Evolutionary conservation across 139 green algal genomes (phyloP).

Genomic region (Penium margaritaceum): DNA sequence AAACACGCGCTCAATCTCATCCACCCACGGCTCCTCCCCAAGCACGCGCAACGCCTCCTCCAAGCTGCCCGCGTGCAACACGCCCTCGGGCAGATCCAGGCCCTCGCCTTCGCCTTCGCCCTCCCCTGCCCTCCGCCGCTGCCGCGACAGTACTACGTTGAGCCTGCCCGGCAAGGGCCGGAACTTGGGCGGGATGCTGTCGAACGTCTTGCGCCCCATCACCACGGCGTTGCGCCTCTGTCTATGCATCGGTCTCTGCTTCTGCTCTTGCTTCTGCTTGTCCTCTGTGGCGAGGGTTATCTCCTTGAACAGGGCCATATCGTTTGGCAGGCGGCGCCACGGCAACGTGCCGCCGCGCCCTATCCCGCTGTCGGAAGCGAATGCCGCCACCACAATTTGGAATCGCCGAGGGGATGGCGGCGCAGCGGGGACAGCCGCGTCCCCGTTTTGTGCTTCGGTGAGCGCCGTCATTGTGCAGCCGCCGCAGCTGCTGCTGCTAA

Average conservation of each 20-base stretch:
- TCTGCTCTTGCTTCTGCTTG: too few relatives aligned
- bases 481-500: too few relatives aligned
- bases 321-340: conserved; percentile 65
- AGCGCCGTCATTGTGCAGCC: too few relatives aligned
- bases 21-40: conserved; percentile 19
- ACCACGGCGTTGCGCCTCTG: conserved; percentile 77
- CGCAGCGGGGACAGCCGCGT: too few relatives aligned
- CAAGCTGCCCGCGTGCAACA: conserved; percentile 59
- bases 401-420: too few relatives aligned
- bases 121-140: neutral
- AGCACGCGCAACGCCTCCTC: conserved; percentile 68
- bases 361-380: conserved; percentile 73
- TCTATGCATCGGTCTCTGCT: too few relatives aligned
- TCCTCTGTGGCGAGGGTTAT: conserved; percentile 47
- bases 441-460: too few relatives aligned
- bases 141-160: conserved; percentile 83
- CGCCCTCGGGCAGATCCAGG: conserved; percentile 46
- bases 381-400: conserved; percentile 84
- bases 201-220: conserved; percentile 97
- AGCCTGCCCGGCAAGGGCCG: conserved; percentile 77
- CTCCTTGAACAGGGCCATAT: conserved; percentile 89
- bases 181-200: conserved; percentile 86
- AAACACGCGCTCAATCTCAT: conserved; percentile 76
- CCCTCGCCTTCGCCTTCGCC: neutral
- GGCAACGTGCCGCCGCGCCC: conserved; percentile 65